Conservation (phyloP, 2,329 filamentous ascomycete species). For the Pseudomassariella vexata region DNA sequence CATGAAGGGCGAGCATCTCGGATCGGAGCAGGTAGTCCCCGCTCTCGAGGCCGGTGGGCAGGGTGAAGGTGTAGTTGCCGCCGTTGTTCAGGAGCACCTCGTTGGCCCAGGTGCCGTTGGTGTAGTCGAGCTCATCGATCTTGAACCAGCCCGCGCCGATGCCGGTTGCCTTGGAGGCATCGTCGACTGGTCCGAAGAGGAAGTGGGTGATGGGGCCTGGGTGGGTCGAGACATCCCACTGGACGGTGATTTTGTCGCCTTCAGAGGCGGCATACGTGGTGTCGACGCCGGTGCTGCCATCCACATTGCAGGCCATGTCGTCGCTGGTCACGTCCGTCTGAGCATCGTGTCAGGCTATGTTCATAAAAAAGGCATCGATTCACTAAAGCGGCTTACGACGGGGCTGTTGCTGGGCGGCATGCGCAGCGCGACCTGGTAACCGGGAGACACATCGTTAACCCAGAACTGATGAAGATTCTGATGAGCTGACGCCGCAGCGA, state of each 20-base stretch:
- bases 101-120: slow-evolving; percentile 19
- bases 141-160: slow-evolving; percentile 22
- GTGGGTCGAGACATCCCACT: slow-evolving; percentile 30
- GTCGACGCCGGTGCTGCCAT: slow-evolving; percentile 20
- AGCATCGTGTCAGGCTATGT: not conserved
- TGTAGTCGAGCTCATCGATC: slow-evolving; percentile 19
- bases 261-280: slow-evolving; percentile 24
- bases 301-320: slow-evolving; percentile 21
- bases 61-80: slow-evolving; percentile 18
- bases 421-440: slow-evolving; percentile 24
- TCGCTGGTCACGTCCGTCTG: slow-evolving; percentile 19
- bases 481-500: slow-evolving; percentile 24
- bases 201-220: slow-evolving; percentile 30
- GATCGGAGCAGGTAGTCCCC: slow-evolving; percentile 29
- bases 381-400: slow-evolving; percentile 12
- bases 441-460: slow-evolving; percentile 30
- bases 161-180: slow-evolving; percentile 63
- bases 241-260: slow-evolving; percentile 28
- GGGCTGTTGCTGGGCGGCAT: slow-evolving; percentile 21
- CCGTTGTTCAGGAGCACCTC: slow-evolving; percentile 14
- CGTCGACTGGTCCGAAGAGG: slow-evolving; percentile 34
- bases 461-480: slow-evolving; percentile 36
- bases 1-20: slow-evolving; percentile 28
- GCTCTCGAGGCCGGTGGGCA: slow-evolving; percentile 20
- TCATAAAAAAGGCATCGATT: not conserved